Evolutionary conservation across 2,329 filamentous ascomycete species (phyloP).

Genomic region (Epichloe coenophiala): DNA sequence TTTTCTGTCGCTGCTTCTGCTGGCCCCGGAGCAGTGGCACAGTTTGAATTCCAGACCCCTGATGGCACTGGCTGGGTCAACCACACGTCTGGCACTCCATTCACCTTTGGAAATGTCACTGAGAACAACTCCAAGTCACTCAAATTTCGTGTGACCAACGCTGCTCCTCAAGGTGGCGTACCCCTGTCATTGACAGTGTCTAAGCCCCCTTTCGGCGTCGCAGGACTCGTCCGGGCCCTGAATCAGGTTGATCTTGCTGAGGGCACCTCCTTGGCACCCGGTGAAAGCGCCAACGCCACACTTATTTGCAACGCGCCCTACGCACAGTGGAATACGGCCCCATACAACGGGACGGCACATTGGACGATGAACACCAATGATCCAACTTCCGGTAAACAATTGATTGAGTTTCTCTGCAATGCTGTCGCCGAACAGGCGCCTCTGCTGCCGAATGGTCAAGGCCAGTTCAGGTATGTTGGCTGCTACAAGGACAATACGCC

Average conservation of each 20-base stretch:
- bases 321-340: slow-evolving; percentile 40
- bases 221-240: slow-evolving; percentile 37
- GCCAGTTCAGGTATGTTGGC: slow-evolving; percentile 37
- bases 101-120: slow-evolving; percentile 42
- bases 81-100: slow-evolving; percentile 28
- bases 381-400: slow-evolving; percentile 35
- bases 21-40: slow-evolving; percentile 32
- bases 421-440: slow-evolving; percentile 40
- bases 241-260: slow-evolving; percentile 46
- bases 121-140: slow-evolving; percentile 34
- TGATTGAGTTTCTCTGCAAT: slow-evolving; percentile 36
- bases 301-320: slow-evolving; percentile 43
- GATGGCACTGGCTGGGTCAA: slow-evolving; percentile 37
- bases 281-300: slow-evolving; percentile 35
- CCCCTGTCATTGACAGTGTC: slow-evolving; percentile 43
- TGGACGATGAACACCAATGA: slow-evolving; percentile 49
- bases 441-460: slow-evolving; percentile 27
- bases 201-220: slow-evolving; percentile 43
- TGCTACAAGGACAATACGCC: slow-evolving; percentile 45
- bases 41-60: slow-evolving; percentile 40
- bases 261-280: slow-evolving; percentile 35
- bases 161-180: slow-evolving; percentile 29
- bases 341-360: slow-evolving; percentile 31
- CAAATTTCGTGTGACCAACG: slow-evolving; percentile 40
- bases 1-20: slow-evolving; percentile 35